Evolutionary conservation across 352 stramenopile species (phyloP), one percentile per base, ranked within the genome.

Genomic region (Saprolegnia diclina): DNA sequence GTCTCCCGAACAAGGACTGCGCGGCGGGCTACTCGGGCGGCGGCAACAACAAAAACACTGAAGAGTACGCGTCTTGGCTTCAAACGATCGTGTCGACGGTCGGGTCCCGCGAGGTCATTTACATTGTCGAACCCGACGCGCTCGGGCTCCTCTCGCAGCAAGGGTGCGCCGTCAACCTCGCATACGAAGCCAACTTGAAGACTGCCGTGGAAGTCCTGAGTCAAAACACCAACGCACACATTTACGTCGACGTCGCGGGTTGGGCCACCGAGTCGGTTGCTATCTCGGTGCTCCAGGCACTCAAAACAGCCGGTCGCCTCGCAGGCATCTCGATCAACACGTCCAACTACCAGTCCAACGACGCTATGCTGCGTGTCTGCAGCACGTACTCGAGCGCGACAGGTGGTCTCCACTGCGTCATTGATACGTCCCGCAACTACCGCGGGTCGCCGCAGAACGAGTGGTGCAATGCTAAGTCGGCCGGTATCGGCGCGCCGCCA

Each of bases 1-100:
- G 78, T 16, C 72, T 92, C 38, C 83, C 83, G 32, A 81, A 82
- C 67, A 92, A 92, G 67, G 83, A 92, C 65, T 92, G 83, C 65
- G 68, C 73, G 22, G 75, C 72, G 11, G 72, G 74, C 5, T 79
- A 78, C 22, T 91, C 83, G 11, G 19, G 19, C 52, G 13, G 24
- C 24, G 52, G 52, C 24, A 59, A 2, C 44, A 73, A 61, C 14
- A 72, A 77, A 18, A 87, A 67, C 64, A 71, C 75, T 0, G 75
- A 74, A 32, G 75, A 85, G 52, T 87, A 88, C 59, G 61, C 75
- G 40, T 64, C 71, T 24, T 90, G 85, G 71, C 67, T 90, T 5
- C 65, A 73, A 0, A 71, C 72, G 32, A 54, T 86, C 35, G 78
- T 59, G 13, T 19, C 24, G 16, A 10, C 52, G 24, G 52, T 61